phyloP scores from a whole-genome alignment of 805 yeast genomes.

The Torulaspora microellipsoides region DNA sequence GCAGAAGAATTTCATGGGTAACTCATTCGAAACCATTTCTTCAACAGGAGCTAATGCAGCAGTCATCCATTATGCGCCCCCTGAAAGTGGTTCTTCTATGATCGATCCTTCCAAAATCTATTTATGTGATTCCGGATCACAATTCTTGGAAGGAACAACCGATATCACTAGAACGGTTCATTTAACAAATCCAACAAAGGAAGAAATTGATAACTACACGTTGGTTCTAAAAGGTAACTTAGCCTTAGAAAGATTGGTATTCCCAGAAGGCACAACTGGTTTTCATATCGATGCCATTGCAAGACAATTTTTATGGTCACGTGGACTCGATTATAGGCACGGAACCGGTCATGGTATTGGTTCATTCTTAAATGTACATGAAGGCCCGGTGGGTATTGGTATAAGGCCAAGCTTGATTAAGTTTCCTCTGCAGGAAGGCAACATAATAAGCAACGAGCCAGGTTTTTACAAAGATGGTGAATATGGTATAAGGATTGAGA shows the following conservation, averaged over 20 bases:
- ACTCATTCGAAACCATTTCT: constrained; percentile 73
- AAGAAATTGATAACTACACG: constrained; percentile 67
- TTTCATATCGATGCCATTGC: constrained; percentile 75
- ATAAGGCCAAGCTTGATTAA: constrained; percentile 44
- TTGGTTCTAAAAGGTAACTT: constrained; percentile 88
- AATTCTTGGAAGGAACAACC: constrained; percentile 90
- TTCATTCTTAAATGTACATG: constrained; percentile 84
- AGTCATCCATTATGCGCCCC: constrained; percentile 71
- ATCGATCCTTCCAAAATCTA: constrained; percentile 68
- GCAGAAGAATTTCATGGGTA: constrained; percentile 55
- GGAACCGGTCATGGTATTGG: constrained; percentile 99
- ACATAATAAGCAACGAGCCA: constrained; percentile 85
- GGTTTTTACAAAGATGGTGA: constrained; percentile 90
- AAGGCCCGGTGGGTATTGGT: constrained; percentile 86
- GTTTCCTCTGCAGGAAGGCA: constrained; percentile 59
- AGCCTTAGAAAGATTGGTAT: constrained; percentile 72
- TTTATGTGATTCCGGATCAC: constrained; percentile 87
- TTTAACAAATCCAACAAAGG: constrained; percentile 51
- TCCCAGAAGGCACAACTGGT: constrained; percentile 75
- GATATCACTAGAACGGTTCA: constrained; percentile 89
- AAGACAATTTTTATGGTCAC: constrained; percentile 73
- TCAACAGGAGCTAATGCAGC: constrained; percentile 75
- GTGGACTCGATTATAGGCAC: constrained; percentile 84
- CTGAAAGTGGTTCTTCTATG: constrained; percentile 48
- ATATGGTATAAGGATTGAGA: constrained; percentile 86